Conservation (phyloP, 441 rosid genomes). For the Eutrema salsugineum region DNA sequence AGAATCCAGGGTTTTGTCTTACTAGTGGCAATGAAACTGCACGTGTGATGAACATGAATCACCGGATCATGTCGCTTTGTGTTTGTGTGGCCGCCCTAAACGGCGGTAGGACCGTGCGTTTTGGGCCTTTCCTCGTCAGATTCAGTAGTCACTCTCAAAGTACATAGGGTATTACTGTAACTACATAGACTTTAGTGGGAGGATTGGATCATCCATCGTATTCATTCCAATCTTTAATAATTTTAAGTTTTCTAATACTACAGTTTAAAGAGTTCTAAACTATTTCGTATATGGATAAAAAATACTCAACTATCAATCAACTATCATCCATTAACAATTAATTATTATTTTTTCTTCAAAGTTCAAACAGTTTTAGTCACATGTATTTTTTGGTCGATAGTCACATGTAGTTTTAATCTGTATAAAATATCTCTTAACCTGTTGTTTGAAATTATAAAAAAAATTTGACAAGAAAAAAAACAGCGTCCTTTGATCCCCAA, state of each 20-base stretch:
- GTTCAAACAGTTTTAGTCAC: not conserved
- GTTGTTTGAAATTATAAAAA: not conserved
- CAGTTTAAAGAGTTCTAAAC: not conserved
- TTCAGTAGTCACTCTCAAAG: constrained; percentile 16
- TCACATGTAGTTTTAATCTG: not conserved
- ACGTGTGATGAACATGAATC: constrained; percentile 15
- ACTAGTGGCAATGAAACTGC: not conserved
- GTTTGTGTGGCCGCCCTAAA: constrained; percentile 1
- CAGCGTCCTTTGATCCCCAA: not conserved
- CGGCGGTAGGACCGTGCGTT: constrained; percentile 16
- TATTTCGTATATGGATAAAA: not conserved
- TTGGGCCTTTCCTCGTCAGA: not conserved
- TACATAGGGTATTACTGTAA: constrained; percentile 6
- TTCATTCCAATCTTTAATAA: not conserved
- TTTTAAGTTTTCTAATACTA: not conserved
- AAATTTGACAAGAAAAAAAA: not conserved
- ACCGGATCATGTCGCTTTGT: not conserved
- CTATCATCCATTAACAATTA: not conserved
- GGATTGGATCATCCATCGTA: constrained; percentile 2
- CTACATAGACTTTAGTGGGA: not conserved
- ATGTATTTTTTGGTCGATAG: no score
- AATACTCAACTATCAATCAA: not conserved
- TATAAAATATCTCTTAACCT: not conserved
- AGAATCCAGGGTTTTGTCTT: not conserved
- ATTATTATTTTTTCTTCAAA: not conserved